A percentile compares a stretch with the other conserved stretches of the same genome.
These are phyloP conservation scores for Ophiostoma himal-ulmi DNA, from an alignment of 2,329 filamentous ascomycete species.

Conservation along the genomic window DNA sequence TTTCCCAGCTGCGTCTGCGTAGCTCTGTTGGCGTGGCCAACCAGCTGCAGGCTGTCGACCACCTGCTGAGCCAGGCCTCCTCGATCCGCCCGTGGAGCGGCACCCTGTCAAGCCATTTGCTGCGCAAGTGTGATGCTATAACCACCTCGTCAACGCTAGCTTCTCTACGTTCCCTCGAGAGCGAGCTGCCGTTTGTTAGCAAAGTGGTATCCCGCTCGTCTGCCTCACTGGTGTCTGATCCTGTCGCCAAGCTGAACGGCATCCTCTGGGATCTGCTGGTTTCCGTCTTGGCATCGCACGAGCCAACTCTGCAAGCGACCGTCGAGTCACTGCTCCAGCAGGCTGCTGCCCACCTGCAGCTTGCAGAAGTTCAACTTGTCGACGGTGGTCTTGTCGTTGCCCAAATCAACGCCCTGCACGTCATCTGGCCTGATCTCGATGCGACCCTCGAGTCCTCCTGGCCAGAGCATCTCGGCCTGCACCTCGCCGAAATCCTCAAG, in stretches of 20 bases:
- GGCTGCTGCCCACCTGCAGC: slow-evolving; percentile 18
- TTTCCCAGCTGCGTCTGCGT: slow-evolving; percentile 41
- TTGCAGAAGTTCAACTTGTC: slow-evolving; percentile 12
- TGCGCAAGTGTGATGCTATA: slow-evolving; percentile 50
- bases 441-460: slow-evolving; percentile 21
- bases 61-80: slow-evolving; percentile 35
- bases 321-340: slow-evolving; percentile 30
- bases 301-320: neutral
- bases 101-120: slow-evolving; percentile 45
- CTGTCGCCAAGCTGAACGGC: slow-evolving; percentile 44
- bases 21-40: slow-evolving; percentile 35
- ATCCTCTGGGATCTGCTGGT: slow-evolving; percentile 44
- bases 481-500: slow-evolving; percentile 35
- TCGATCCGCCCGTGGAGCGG: slow-evolving; percentile 43
- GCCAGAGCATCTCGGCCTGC: slow-evolving; percentile 28
- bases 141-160: slow-evolving; percentile 50
- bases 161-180: slow-evolving; percentile 57
- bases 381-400: slow-evolving; percentile 17
- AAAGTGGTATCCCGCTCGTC: slow-evolving; percentile 48
- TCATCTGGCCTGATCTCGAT: slow-evolving; percentile 19
- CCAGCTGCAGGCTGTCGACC: slow-evolving; percentile 45
- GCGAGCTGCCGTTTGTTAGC: slow-evolving; percentile 57
- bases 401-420: neutral
- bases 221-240: slow-evolving; percentile 45
- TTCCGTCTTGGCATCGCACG: slow-evolving; percentile 38